phyloP scores from a whole-genome alignment of 2,329 filamentous ascomycete genomes.

The Fusarium haematococcum region DNA sequence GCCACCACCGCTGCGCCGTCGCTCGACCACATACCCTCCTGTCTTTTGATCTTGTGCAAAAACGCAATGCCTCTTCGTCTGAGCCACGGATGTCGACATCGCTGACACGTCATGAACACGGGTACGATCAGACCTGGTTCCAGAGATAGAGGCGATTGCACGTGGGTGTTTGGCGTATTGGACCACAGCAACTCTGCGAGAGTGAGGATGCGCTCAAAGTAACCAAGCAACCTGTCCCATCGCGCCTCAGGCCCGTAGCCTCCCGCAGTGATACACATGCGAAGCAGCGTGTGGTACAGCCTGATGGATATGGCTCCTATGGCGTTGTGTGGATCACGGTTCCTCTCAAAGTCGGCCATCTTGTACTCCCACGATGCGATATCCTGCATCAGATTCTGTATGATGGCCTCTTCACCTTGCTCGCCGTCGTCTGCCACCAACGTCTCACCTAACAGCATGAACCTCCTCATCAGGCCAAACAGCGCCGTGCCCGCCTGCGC shows the following conservation, averaged over 20 bases:
- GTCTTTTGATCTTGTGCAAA: slow-evolving; percentile 42
- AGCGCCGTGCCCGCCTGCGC: slow-evolving; percentile 38
- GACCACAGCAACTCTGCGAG: slow-evolving; percentile 33
- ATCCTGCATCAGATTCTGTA: slow-evolving; percentile 17
- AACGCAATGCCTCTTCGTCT: slow-evolving; percentile 43
- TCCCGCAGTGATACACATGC: slow-evolving; percentile 29
- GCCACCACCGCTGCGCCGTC: slow-evolving; percentile 43
- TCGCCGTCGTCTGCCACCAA: background rate
- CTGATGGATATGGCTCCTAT: slow-evolving; percentile 38
- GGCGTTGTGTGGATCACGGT: slow-evolving; percentile 12
- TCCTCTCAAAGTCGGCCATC: slow-evolving; percentile 39
- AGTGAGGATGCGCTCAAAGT: slow-evolving; percentile 45
- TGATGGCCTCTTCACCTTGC: background rate
- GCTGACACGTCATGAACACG: slow-evolving; percentile 41
- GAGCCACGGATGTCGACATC: slow-evolving; percentile 48
- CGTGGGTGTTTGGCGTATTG: slow-evolving; percentile 22
- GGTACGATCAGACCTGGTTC: slow-evolving; percentile 50
- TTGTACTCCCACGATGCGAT: slow-evolving; percentile 38
- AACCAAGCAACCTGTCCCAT: slow-evolving; percentile 45
- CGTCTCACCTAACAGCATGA: slow-evolving; percentile 37
- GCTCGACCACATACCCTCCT: slow-evolving; percentile 51
- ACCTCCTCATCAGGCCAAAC: slow-evolving; percentile 35
- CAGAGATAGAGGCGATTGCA: slow-evolving; percentile 43
- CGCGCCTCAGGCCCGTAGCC: slow-evolving; percentile 42
- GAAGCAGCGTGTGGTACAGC: slow-evolving; percentile 47